phyloP scores from a whole-genome alignment of 768 basidiomycete genomes.

The Cystobasidium onofrii region DNA sequence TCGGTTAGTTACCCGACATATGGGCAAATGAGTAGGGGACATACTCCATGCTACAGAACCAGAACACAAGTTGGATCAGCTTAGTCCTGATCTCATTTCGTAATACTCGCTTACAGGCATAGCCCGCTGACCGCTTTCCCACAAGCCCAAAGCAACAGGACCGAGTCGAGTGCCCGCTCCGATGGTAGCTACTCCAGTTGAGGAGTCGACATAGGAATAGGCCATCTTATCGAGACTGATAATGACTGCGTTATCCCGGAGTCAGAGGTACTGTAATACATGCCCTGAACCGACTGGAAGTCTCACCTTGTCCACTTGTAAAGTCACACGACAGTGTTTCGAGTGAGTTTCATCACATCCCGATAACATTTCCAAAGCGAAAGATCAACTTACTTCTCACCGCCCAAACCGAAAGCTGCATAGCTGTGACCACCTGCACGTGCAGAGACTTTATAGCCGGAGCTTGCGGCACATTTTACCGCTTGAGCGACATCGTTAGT shows the following conservation, averaged over 20 bases:
- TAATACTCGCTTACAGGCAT: slow-evolving; percentile 5
- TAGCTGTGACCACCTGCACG: slow-evolving; percentile 19
- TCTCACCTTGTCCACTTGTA: not conserved
- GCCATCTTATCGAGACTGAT: not conserved
- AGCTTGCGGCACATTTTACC: slow-evolving; percentile 10
- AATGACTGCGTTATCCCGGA: not conserved
- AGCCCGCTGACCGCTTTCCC: not conserved
- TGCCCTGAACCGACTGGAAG: not conserved
- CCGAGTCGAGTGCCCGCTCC: not conserved
- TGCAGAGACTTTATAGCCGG: slow-evolving; percentile 10
- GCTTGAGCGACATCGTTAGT: not conserved
- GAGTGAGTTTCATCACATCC: too few species aligned
- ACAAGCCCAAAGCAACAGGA: not conserved
- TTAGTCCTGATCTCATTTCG: too few species aligned
- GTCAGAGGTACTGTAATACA: not conserved
- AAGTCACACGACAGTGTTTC: not conserved
- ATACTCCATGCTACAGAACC: not conserved
- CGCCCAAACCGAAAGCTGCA: not conserved
- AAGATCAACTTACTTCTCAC: not conserved
- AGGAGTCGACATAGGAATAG: not conserved
- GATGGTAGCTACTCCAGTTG: not conserved
- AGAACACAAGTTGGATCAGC: not conserved
- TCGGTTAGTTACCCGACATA: not conserved
- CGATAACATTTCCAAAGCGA: too few species aligned
- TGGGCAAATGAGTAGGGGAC: not conserved